Evolutionary conservation across 805 yeast genomes (phyloP), one percentile per base, ranked within the genome.

Genomic region (Spathaspora passalidarum): DNA sequence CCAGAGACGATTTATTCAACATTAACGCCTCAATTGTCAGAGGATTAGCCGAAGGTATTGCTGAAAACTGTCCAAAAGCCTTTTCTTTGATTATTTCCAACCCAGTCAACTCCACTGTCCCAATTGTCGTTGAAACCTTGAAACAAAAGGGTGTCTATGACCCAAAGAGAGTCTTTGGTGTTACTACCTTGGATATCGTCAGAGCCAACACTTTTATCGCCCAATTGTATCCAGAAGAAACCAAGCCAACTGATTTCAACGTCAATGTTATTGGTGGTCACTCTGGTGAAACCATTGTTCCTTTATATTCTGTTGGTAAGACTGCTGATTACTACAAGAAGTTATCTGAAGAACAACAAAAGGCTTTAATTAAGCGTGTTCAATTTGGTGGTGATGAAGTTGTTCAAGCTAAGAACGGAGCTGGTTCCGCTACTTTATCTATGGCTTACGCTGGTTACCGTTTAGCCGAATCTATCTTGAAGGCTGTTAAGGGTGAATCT

Each of bases 381-480:
- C 97, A 91, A 73, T 90, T 86, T 59, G 94, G 91, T 69, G 94
- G 94, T 75, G 94, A 86, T 65, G 94, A 86, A 73, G 90, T 86
- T 56, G 92, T 86, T 57, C 81, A 85, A 69, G 92, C 92, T 54
- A 86, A 86, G 70, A 77, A 82, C 56, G 92, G 94, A 65, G 83
- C 86, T 47, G 94, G 94, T 50, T 84, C 91, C 29, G 92, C 92
- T 46, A 86, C 94, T 40, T 72, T 86, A 59, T 86, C 92, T 25
- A 86, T 86, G 94, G 92, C 92, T 48, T 85, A 82, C 60, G 91
- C 92, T 39, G 92, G 91, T 60, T 86, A 82, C 63, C 79, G 82
- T 63, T 80, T 86, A 56, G 85, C 89, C 43, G 80, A 79, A 59
- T 73, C 84, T 43, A 79, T 86, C 47, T 73, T 86, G 65, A 72